phyloP scores from a whole-genome alignment of 2,329 filamentous ascomycete genomes.

The Penicillium sp. region DNA sequence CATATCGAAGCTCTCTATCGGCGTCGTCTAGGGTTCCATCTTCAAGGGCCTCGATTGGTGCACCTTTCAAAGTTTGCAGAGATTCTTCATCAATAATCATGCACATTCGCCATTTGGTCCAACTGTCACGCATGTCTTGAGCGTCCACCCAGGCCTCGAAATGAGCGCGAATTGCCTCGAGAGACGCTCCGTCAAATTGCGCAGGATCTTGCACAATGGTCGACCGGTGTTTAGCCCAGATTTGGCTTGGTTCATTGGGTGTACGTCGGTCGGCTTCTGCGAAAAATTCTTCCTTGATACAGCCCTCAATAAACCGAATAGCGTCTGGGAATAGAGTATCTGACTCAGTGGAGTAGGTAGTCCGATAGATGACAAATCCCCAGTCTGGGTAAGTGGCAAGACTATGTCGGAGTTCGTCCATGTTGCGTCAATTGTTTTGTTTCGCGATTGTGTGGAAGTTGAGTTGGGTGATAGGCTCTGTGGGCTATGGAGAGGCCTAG shows the following conservation, averaged over 20 bases:
- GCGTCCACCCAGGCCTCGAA: constrained; percentile 12
- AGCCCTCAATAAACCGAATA: constrained; percentile 14
- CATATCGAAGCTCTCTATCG: constrained; percentile 6
- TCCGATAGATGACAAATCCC: constrained; percentile 18
- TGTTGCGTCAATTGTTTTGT: neutral
- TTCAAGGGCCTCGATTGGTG: constrained; percentile 5
- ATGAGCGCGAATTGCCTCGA: constrained; percentile 15
- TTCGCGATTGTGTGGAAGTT: neutral
- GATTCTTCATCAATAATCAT: constrained; percentile 18
- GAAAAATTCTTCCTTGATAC: constrained; percentile 10
- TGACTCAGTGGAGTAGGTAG: constrained; percentile 15
- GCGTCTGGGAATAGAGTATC: constrained; percentile 10
- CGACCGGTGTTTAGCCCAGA: constrained; percentile 12
- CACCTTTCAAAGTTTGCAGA: constrained; percentile 14
- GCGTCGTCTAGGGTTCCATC: neutral
- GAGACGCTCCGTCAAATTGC: constrained; percentile 9
- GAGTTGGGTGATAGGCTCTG: neutral
- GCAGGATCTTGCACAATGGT: constrained; percentile 14
- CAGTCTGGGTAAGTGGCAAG: constrained; percentile 10
- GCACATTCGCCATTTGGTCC: constrained; percentile 12
- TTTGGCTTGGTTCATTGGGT: neutral
- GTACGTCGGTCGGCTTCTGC: neutral
- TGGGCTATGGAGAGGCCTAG: neutral
- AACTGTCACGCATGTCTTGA: constrained; percentile 9
- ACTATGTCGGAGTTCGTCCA: constrained; percentile 6